Percentiles rank a stretch among this genome's conserved stretches.
phyloP scores from a whole-genome alignment of 805 yeast genomes.

The Suhomyces pyralidae region DNA sequence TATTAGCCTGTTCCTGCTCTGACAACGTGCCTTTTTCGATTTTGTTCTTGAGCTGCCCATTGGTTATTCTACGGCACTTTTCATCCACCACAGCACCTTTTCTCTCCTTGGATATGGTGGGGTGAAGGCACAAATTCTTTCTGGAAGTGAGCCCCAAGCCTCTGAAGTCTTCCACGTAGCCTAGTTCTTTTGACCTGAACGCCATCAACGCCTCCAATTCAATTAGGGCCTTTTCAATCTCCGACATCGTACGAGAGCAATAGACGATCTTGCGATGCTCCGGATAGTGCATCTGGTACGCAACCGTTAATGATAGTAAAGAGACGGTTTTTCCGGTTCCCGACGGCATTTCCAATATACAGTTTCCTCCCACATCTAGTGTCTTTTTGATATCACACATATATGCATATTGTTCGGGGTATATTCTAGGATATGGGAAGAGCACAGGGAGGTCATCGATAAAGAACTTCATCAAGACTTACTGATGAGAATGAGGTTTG shows the following conservation, averaged over 20 bases:
- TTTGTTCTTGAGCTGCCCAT: slow-evolving; percentile 76
- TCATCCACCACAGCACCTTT: slow-evolving; percentile 95
- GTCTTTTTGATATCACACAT: slow-evolving; percentile 95
- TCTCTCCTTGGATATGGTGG: slow-evolving; percentile 79
- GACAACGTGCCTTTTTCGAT: slow-evolving; percentile 50
- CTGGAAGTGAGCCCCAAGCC: slow-evolving; percentile 94
- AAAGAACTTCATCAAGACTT: slow-evolving; percentile 57
- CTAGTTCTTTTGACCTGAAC: slow-evolving; percentile 77
- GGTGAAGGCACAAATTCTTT: slow-evolving; percentile 91
- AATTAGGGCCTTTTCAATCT: slow-evolving; percentile 93
- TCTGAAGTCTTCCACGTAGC: slow-evolving; percentile 84
- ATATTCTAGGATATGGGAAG: slow-evolving; percentile 94
- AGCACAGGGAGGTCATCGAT: slow-evolving; percentile 95
- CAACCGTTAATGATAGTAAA: slow-evolving; percentile 83
- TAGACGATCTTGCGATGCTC: slow-evolving; percentile 92
- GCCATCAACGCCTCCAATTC: slow-evolving; percentile 89
- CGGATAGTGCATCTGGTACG: slow-evolving; percentile 93
- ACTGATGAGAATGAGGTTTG: too few relatives aligned
- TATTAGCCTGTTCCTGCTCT: slow-evolving; percentile 46
- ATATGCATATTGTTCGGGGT: slow-evolving; percentile 97
- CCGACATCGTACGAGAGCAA: slow-evolving; percentile 99
- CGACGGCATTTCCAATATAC: slow-evolving; percentile 98
- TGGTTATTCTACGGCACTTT: slow-evolving; percentile 90
- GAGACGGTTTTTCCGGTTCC: slow-evolving; percentile 99
- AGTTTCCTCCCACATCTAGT: slow-evolving; percentile 93